Evolutionary conservation across 1,284 basidiomycete genomes (phyloP).

Genomic region (Ceratobasidium sp.): DNA sequence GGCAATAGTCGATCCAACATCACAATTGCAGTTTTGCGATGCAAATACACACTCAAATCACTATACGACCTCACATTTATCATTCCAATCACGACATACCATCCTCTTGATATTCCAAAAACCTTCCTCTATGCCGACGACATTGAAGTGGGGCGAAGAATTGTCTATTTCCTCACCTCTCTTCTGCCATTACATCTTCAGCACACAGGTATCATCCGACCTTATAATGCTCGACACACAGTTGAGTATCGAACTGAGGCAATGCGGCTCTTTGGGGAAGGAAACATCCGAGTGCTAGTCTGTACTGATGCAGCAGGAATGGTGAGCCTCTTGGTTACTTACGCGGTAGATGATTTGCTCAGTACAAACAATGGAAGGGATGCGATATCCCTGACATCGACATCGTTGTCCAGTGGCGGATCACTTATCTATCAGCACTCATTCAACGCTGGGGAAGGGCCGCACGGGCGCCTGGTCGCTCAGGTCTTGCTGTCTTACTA

Average conservation of each 20-base stretch:
- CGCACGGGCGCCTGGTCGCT: not conserved
- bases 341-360: not conserved
- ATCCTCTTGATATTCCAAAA: conserved; percentile 17
- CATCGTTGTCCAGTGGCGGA: conserved; percentile 55
- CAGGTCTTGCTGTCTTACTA: conserved; percentile 12
- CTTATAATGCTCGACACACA: conserved; percentile 19
- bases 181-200: conserved; percentile 10
- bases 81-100: conserved; percentile 47
- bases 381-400: conserved; percentile 55
- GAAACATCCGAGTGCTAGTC: conserved; percentile 52
- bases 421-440: conserved; percentile 50
- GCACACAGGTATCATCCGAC: conserved; percentile 5
- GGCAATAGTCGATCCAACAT: conserved; percentile 59
- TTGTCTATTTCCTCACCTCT: not conserved
- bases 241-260: not conserved
- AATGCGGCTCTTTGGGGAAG: conserved; percentile 45
- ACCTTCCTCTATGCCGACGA: conserved; percentile 21
- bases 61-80: conserved; percentile 57
- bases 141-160: not conserved
- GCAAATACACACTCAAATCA: conserved; percentile 56
- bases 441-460: conserved; percentile 50
- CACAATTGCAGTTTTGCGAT: conserved; percentile 55
- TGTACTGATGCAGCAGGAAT: conserved; percentile 57
- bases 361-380: conserved; percentile 49
- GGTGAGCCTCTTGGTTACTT: conserved; percentile 47